Conservation (phyloP, 2,329 filamentous ascomycete genomes). For the Xylaria sp. region DNA sequence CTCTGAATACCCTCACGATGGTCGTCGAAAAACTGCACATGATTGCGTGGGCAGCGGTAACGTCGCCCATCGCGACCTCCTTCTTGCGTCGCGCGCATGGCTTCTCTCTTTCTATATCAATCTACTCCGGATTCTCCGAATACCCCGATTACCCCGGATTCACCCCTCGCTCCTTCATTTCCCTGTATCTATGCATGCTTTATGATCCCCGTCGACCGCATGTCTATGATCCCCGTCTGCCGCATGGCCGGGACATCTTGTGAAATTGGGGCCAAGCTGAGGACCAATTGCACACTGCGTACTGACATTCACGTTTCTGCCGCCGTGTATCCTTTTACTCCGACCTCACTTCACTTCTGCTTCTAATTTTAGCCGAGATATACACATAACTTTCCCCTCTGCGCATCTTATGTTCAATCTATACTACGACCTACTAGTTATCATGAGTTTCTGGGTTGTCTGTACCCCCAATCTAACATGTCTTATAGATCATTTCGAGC, state of each 20-base stretch:
- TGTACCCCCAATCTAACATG: constrained; percentile 4
- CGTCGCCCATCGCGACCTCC: neutral
- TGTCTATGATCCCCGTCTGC: too few species aligned
- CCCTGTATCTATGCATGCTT: neutral
- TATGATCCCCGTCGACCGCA: neutral
- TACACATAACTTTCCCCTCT: neutral
- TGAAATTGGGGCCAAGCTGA: neutral
- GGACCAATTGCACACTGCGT: neutral
- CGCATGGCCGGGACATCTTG: neutral
- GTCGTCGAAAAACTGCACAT: neutral
- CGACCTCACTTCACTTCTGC: neutral
- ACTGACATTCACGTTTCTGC: too few species aligned
- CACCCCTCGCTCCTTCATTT: neutral
- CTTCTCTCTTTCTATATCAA: constrained; percentile 11
- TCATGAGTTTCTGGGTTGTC: neutral
- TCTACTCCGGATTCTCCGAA: neutral
- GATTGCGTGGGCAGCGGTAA: neutral
- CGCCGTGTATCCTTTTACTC: neutral
- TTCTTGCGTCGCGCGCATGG: neutral
- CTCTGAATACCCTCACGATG: neutral
- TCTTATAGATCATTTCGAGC: neutral
- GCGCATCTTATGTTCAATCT: neutral
- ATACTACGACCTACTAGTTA: neutral
- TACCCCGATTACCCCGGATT: too few species aligned
- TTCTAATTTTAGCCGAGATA: neutral